Base-by-base conservation (phyloP, 176 grass and related monocot species). In the Triticum monococcum region DNA sequence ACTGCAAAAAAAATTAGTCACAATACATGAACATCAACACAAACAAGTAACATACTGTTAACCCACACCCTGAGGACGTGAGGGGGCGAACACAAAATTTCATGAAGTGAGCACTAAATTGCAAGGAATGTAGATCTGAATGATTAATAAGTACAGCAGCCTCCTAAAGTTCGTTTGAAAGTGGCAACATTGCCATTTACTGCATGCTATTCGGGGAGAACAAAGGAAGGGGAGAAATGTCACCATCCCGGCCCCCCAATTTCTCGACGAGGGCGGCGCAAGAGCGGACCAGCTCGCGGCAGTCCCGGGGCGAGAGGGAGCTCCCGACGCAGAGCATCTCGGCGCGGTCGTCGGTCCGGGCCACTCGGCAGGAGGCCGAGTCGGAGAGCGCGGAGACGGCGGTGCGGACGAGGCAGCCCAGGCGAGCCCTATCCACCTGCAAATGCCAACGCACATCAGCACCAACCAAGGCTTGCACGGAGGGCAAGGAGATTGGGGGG, bases 341-440 rank as follows among this genome's bases (percentile, higher is more conserved):
- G 66, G 23, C 69, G 10, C 35, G 48, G 59, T 46, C 83, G 9
- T 78, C 72, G 25, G 87, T 18, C 31, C 62, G 79, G 20, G 88
- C 77, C 26, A 89, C 89, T 13, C 72, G 74, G 80, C 91, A 95
- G 1, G 89, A 89, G 10, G 86, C 65, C 11, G 91, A 93, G 4
- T 88, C 86, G 14, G 63, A 86, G 40, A 98, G 93, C 83, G 79
- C 84, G 28, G 89, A 85, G 64, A 93, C 36, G 30, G 92, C 64
- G 38, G 93, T 93, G 68, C 86, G 56, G 31, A 98, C 33, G 18
- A 95, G 46, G 81, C 33, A 92, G 25, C 90, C 85, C 35, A 98
- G 54, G 66, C 84, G 85, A 72, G 86, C 78, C 52, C 45, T 81
- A 35, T 80, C 83, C 61, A 98, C 92, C 96, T 95, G 89, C 54